Conservation (phyloP, 2,329 filamentous ascomycete species). For the Calonectria pseudoreteaudii region DNA sequence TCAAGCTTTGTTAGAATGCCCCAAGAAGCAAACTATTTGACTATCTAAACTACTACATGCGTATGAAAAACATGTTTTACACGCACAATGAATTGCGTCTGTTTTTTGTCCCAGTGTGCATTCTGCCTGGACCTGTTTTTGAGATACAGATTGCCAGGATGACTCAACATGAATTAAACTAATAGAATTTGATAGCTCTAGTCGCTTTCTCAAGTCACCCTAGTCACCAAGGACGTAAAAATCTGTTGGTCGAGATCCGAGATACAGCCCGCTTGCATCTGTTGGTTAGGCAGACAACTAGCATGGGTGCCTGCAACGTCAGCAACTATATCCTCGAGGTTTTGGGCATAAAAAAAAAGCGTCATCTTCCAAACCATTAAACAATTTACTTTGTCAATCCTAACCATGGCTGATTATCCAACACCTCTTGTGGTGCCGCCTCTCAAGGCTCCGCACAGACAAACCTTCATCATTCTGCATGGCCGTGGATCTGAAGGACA, state of each 20-base stretch:
- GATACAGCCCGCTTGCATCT: not conserved
- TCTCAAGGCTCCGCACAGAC: not conserved
- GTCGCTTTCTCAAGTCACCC: not conserved
- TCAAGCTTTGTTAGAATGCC: not conserved
- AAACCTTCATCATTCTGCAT: not conserved
- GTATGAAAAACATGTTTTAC: not conserved
- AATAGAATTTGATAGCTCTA: not conserved
- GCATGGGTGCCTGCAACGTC: not conserved
- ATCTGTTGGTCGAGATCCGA: not conserved
- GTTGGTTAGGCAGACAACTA: not conserved
- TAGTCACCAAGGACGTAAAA: not conserved
- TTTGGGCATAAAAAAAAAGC: not conserved
- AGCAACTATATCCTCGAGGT: not conserved
- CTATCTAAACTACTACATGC: not conserved
- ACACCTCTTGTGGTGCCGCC: not conserved
- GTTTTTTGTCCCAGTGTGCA: not conserved
- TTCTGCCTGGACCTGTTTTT: not conserved
- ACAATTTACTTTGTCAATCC: not conserved
- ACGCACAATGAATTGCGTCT: not conserved
- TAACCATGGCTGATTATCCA: not conserved
- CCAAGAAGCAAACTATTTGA: not conserved
- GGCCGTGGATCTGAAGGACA: not conserved
- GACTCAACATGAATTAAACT: too few relatives aligned
- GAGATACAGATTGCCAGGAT: not conserved
- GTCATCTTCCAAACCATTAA: not conserved